Evolutionary conservation across 371 early-diverging fungal genomes (phyloP).

Genomic region (Mortierella sp.): DNA sequence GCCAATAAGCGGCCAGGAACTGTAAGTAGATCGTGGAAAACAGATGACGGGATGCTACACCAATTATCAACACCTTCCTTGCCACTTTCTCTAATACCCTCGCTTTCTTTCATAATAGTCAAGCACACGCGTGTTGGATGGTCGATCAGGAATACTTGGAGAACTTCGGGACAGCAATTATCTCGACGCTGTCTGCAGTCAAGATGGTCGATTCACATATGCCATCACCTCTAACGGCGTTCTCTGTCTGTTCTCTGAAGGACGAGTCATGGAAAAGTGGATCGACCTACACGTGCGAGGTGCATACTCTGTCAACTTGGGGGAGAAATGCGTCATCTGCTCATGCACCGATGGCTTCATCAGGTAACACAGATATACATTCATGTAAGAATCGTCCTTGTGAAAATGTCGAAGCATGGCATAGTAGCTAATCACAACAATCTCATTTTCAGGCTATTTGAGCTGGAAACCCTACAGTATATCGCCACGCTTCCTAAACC

Average conservation of each 20-base stretch:
- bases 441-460: conserved; percentile 72
- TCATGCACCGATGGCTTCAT: conserved; percentile 82
- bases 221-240: conserved; percentile 79
- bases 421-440: not conserved
- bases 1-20: conserved; percentile 21
- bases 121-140: conserved; percentile 76
- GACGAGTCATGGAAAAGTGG: conserved; percentile 82
- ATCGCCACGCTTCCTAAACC: conserved; percentile 82
- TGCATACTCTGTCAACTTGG: conserved; percentile 77
- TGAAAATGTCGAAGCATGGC: not conserved
- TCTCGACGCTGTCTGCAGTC: conserved; percentile 74
- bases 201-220: conserved; percentile 69
- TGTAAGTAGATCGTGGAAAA: not conserved
- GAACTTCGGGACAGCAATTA: conserved; percentile 81
- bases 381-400: not conserved
- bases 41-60: not conserved
- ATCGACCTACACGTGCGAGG: conserved; percentile 80
- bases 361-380: conserved; percentile 57
- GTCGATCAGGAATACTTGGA: conserved; percentile 78
- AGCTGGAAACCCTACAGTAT: conserved; percentile 78
- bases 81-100: not conserved
- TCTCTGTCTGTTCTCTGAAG: conserved; percentile 78
- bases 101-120: not conserved
- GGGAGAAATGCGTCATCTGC: conserved; percentile 76
- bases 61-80: not conserved